Conservation (phyloP, 1,139 yeast genomes). For the Debaryomyces subglobosus region DNA sequence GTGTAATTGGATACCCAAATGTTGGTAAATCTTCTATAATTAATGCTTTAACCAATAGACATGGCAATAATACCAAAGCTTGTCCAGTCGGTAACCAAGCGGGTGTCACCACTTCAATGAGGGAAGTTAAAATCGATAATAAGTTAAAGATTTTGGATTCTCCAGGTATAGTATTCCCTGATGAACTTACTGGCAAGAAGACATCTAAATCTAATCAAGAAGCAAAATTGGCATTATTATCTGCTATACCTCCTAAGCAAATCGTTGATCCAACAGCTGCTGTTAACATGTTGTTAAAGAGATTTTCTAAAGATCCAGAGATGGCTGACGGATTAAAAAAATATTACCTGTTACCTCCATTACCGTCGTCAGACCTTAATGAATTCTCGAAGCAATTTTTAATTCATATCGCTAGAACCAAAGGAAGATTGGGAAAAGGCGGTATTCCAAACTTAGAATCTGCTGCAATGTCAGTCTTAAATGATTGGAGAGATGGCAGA, state of each 20-base stretch:
- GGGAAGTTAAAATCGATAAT: slow-evolving; percentile 91
- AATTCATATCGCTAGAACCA: slow-evolving; percentile 88
- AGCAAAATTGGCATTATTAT: slow-evolving; percentile 84
- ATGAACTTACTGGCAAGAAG: slow-evolving; percentile 48
- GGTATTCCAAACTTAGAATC: slow-evolving; percentile 89
- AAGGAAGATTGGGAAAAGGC: slow-evolving; percentile 91
- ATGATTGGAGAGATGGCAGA: slow-evolving; percentile 98
- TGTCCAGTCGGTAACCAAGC: slow-evolving; percentile 99
- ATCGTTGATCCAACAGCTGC: slow-evolving; percentile 86
- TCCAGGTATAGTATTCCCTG: slow-evolving; percentile 97
- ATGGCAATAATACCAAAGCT: slow-evolving; percentile 66
- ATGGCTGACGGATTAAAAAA: slow-evolving; percentile 77
- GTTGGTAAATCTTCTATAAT: slow-evolving; percentile 93
- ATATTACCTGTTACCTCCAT: slow-evolving; percentile 80
- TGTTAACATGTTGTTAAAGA: slow-evolving; percentile 72
- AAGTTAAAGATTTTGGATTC: slow-evolving; percentile 89
- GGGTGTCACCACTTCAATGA: slow-evolving; percentile 89
- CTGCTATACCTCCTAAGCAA: slow-evolving; percentile 89
- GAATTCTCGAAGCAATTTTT: slow-evolving; percentile 81
- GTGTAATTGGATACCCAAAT: slow-evolving; percentile 96
- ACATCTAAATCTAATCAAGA: slow-evolving; percentile 66
- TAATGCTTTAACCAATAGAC: slow-evolving; percentile 84
- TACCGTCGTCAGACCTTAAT: slow-evolving; percentile 64
- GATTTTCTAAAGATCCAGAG: slow-evolving; percentile 67
- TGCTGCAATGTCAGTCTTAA: slow-evolving; percentile 82